These are phyloP conservation scores for Misopates orontium DNA, from an alignment of 257 asterid genomes.

Conservation along the genomic window DNA sequence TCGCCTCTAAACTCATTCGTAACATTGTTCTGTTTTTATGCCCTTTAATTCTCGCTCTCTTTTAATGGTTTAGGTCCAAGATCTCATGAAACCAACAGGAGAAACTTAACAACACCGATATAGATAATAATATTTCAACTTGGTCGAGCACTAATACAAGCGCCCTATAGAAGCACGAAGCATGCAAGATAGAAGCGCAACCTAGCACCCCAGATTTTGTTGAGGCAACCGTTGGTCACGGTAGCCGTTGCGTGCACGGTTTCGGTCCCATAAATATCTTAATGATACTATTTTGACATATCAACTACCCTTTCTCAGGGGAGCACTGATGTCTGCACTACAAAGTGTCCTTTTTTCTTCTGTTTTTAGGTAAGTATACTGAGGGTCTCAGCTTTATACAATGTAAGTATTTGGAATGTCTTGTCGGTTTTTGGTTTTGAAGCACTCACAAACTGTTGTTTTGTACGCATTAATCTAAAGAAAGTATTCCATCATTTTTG, in stretches of 20 bases:
- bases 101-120: constrained; percentile 17
- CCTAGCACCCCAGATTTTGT: constrained; percentile 22
- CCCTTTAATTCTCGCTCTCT: neutral
- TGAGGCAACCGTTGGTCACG: constrained; percentile 21
- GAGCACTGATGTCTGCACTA: constrained; percentile 31
- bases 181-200: constrained; percentile 23
- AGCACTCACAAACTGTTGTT: neutral
- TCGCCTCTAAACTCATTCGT: neutral
- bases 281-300: constrained; percentile 13
- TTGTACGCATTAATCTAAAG: too few species aligned
- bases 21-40: neutral
- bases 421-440: neutral
- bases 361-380: constrained; percentile 30
- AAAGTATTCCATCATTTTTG: too few species aligned
- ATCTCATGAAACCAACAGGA: constrained; percentile 41
- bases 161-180: constrained; percentile 23
- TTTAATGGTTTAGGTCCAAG: constrained; percentile 47
- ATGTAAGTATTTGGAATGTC: neutral
- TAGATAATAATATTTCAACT: constrained; percentile 26
- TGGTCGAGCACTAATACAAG: constrained; percentile 19
- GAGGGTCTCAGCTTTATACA: constrained; percentile 27
- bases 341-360: constrained; percentile 30
- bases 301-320: constrained; percentile 8
- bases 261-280: constrained; percentile 9
- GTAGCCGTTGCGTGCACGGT: constrained; percentile 30